phyloP scores from a whole-genome alignment of 306 rosid species.

The Cucurbita pepo region DNA sequence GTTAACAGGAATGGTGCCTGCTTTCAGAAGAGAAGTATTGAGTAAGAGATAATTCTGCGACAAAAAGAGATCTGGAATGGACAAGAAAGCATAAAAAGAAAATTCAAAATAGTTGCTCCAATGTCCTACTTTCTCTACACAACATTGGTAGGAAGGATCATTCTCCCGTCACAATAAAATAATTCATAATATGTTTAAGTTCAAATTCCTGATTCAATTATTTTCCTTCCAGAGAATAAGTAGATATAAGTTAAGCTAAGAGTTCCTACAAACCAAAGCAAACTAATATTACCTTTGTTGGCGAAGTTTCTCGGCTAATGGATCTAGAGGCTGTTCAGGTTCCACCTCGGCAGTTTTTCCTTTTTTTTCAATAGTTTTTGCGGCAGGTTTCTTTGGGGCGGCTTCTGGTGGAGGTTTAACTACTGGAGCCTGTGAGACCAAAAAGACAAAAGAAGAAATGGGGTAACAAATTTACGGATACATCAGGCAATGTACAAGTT shows the following conservation, averaged over 20 bases:
- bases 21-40: not conserved
- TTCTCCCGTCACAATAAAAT: not conserved
- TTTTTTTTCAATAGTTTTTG: conserved; percentile 50
- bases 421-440: conserved; percentile 40
- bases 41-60: not conserved
- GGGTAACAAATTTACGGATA: not conserved
- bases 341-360: conserved; percentile 35
- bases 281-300: conserved; percentile 55
- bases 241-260: not conserved
- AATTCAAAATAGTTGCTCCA: not conserved
- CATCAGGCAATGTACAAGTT: not conserved
- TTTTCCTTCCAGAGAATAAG: not conserved
- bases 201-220: not conserved
- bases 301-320: conserved; percentile 72
- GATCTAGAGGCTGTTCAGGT: conserved; percentile 61
- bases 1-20: not conserved
- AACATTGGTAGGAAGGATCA: not conserved
- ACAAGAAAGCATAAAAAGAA: not conserved
- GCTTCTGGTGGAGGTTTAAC: conserved; percentile 39
- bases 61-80: not conserved
- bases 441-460: not conserved
- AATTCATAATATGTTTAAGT: not conserved
- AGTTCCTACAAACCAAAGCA: not conserved
- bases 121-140: not conserved
- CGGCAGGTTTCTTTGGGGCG: conserved; percentile 39